Percentiles rank a stretch among this genome's conserved stretches.
Evolutionary conservation across 2,329 filamentous ascomycete genomes (phyloP).

Genomic region (Ceratocystis harringtonii): DNA sequence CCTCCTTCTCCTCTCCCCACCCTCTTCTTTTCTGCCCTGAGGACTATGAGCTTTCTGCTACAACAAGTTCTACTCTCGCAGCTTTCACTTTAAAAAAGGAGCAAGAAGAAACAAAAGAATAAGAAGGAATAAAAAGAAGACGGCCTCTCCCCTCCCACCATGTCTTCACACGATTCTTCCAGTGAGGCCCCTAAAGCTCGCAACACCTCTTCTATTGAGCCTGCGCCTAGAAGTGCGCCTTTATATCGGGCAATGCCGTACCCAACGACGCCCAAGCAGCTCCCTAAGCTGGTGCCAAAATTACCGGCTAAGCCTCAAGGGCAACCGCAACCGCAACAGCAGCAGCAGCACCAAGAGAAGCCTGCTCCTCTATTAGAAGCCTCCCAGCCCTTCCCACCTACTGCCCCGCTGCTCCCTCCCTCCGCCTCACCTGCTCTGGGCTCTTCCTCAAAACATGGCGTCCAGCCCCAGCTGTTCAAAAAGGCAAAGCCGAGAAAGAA

Average conservation of each 20-base stretch:
- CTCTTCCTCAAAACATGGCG: background rate
- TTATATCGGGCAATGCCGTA: conserved; percentile 7
- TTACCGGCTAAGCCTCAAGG: background rate
- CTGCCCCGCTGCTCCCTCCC: conserved; percentile 3
- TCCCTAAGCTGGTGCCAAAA: background rate
- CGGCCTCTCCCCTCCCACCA: background rate
- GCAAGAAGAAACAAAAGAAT: background rate
- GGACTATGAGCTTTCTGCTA: background rate
- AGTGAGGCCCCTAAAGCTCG: conserved; percentile 7
- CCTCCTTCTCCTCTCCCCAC: background rate
- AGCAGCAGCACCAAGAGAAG: background rate
- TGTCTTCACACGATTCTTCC: conserved; percentile 3
- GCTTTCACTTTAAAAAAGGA: background rate
- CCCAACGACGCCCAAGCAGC: background rate
- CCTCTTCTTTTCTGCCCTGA: background rate
- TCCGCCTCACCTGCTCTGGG: background rate
- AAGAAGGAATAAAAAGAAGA: background rate
- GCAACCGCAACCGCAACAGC: background rate
- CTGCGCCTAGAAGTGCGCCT: conserved; percentile 13
- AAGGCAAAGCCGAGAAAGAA: conserved; percentile 13
- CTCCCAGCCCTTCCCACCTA: conserved; percentile 7
- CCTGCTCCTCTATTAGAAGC: background rate
- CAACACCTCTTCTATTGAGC: background rate
- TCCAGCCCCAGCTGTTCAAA: conserved; percentile 2
- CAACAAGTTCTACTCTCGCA: background rate